Conservation (phyloP, 768 basidiomycete genomes). For the Xanthoconium purpureum region DNA sequence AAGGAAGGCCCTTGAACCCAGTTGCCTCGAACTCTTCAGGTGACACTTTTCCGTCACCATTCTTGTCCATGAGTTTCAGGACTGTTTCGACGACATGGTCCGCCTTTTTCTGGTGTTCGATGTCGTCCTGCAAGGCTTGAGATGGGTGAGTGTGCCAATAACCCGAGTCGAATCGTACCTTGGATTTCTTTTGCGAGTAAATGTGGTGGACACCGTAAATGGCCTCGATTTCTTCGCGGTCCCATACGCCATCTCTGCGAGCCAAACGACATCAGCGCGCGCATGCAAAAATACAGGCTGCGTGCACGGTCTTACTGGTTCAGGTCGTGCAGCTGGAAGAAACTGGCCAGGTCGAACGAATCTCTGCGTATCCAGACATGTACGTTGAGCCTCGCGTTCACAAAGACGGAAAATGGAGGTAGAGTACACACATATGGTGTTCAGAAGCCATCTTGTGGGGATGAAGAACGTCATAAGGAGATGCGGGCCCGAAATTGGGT, state of each 20-base stretch:
- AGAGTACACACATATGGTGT: slow-evolving; percentile 69
- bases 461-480: slow-evolving; percentile 13
- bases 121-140: slow-evolving; percentile 51
- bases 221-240: slow-evolving; percentile 86
- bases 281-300: background rate
- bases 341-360: slow-evolving; percentile 78
- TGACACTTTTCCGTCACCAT: slow-evolving; percentile 67
- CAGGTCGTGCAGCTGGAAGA: slow-evolving; percentile 95
- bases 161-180: slow-evolving; percentile 35
- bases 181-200: slow-evolving; percentile 78
- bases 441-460: slow-evolving; percentile 74
- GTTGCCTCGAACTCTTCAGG: slow-evolving; percentile 69
- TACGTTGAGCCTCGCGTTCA: background rate
- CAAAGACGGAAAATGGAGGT: background rate
- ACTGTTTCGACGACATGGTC: slow-evolving; percentile 72
- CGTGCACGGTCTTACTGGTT: slow-evolving; percentile 52
- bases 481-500: slow-evolving; percentile 6
- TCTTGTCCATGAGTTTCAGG: slow-evolving; percentile 66
- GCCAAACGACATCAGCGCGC: background rate
- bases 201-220: slow-evolving; percentile 96
- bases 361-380: slow-evolving; percentile 48
- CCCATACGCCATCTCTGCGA: slow-evolving; percentile 76
- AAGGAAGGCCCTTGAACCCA: slow-evolving; percentile 75
- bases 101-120: slow-evolving; percentile 79
- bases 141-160: background rate